Conservation (phyloP, 2,329 filamentous ascomycete species). For the Emergomyces pasteurianus region DNA sequence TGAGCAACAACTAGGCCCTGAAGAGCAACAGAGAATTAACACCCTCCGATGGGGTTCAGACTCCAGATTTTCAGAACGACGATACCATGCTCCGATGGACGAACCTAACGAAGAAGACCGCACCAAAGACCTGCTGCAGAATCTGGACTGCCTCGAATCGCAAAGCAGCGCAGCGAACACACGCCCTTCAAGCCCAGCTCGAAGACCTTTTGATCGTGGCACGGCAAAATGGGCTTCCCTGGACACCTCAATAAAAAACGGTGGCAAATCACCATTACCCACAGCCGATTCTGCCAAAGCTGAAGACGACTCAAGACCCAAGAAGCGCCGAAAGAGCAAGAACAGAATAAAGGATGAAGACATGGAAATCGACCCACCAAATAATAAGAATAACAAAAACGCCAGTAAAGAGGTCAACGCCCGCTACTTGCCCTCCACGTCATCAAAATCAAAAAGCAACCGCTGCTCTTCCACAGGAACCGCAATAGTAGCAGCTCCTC, state of each 20-base stretch:
- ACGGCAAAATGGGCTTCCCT: slow-evolving; percentile 1
- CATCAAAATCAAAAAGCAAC: not conserved
- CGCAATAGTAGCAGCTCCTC: slow-evolving; percentile 13
- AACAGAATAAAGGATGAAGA: slow-evolving; percentile 33
- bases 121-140: slow-evolving; percentile 43
- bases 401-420: not conserved
- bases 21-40: slow-evolving; percentile 28
- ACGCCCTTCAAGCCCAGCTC: slow-evolving; percentile 44
- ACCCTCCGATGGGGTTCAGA: slow-evolving; percentile 57
- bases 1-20: slow-evolving; percentile 19
- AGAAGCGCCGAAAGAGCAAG: slow-evolving; percentile 46
- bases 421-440: not conserved
- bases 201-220: slow-evolving; percentile 9
- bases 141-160: slow-evolving; percentile 45
- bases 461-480: slow-evolving; percentile 7
- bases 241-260: not conserved
- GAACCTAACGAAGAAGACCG: slow-evolving; percentile 49
- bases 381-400: not conserved
- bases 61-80: slow-evolving; percentile 48
- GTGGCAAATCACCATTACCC: not conserved
- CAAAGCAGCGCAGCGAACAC: slow-evolving; percentile 49
- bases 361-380: slow-evolving; percentile 23
- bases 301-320: slow-evolving; percentile 24
- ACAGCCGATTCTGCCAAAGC: slow-evolving; percentile 11
- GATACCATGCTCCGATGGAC: slow-evolving; percentile 46